Percentiles rank a stretch among this genome's conserved stretches.
Conservation (phyloP, 176 grass and related monocot species). For the Zoysia japonica region DNA sequence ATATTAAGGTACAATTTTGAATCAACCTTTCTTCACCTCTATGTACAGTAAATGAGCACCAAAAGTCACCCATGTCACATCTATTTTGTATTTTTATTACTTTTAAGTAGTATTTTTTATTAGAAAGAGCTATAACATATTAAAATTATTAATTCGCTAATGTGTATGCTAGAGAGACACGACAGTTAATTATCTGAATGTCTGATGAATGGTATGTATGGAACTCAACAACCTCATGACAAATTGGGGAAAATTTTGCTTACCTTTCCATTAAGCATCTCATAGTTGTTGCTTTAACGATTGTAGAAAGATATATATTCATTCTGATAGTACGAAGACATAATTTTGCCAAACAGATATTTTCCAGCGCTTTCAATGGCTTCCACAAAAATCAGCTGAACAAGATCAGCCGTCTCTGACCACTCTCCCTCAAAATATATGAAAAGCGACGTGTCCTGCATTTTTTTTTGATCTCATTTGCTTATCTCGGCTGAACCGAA, state of each 20-base stretch:
- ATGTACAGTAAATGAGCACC: too few relatives aligned
- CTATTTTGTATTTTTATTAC: too few relatives aligned
- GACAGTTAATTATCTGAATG: neutral
- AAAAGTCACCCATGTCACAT: too few relatives aligned
- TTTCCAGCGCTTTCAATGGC: neutral
- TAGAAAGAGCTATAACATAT: neutral
- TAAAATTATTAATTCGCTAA: neutral
- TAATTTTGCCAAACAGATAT: constrained; percentile 8
- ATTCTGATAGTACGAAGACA: neutral
- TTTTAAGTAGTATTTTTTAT: too few relatives aligned
- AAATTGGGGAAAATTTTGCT: neutral
- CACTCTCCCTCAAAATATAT: neutral
- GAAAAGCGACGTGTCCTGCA: neutral
- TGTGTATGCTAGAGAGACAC: neutral
- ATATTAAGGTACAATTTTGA: neutral
- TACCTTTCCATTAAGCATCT: constrained; percentile 4
- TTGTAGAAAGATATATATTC: neutral
- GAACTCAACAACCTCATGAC: neutral
- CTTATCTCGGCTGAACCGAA: too few relatives aligned
- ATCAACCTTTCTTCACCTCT: neutral
- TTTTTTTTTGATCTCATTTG: too few relatives aligned
- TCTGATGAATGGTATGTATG: neutral
- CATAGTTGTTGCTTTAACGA: neutral
- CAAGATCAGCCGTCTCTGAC: neutral
- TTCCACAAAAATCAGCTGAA: neutral